Base-by-base conservation (phyloP, 2,329 filamentous ascomycete genomes). In the Paradendryphiella salina region DNA sequence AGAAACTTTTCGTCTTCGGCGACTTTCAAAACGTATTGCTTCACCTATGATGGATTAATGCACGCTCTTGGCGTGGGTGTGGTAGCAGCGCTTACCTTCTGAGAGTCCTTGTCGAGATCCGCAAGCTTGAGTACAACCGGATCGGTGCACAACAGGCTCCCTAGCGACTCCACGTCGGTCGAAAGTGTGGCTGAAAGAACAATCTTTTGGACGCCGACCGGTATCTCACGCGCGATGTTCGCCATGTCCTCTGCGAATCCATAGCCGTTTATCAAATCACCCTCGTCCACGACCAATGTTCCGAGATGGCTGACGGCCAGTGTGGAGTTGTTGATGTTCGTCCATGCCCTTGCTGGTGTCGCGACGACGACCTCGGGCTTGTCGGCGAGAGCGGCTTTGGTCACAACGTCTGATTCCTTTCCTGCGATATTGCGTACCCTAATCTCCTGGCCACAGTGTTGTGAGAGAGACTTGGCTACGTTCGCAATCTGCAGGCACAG, bases 1-100 rank as follows among this genome's bases (percentile, higher is more conserved):
- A 99, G 77, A 67, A 97, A 99, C 70, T 99, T 99, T 66, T 97
- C 94, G 60, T 97, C 93, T 75, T 99, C 94, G n/a, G 84, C 90
- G 61, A 91, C 96, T 81, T 86, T 90, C 59, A 96, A 88, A 23
- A 92, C 85, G 67, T 91, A 96, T 75, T 97, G 94, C 46, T 85
- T 89, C 21, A 97, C 82, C 39, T 42, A 23, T 10, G n/a, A 23
- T 4, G 10, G 3, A 14, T 42, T 13, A 42, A 18, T 17, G 9
- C 9, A 9, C 7, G 9, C 33, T 4, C 18, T 14, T 10, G 15
- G 17, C 8, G 8, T 11, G 4, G 5, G 11, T 10, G 5, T 4
- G 18, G n/a, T 21, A 11, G 11, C 10, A 23, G 3, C 5, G 9
- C 18, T 23, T 42, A 42, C 39, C 4, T 85, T 87, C 55, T 87